Evolutionary conservation across 257 asterid species (phyloP).

Genomic region (Solanum etuberosum): DNA sequence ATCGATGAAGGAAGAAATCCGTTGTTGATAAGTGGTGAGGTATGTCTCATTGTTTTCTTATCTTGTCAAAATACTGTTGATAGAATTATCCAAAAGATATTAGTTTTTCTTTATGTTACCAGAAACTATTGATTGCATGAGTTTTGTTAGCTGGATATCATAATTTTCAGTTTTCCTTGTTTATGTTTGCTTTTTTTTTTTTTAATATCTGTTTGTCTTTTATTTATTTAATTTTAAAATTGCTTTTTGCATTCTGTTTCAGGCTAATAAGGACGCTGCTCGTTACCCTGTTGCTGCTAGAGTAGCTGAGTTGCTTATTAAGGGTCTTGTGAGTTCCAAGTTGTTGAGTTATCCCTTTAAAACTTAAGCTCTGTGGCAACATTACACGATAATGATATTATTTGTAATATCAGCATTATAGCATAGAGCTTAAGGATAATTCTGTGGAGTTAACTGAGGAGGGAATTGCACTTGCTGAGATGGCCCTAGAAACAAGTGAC

Average conservation of each 20-base stretch:
- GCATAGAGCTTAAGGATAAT: constrained; percentile 78
- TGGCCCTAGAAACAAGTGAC: constrained; percentile 93
- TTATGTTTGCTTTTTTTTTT: not conserved
- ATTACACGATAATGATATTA: not conserved
- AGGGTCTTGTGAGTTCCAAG: constrained; percentile 51
- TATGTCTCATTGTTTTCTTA: constrained; percentile 24
- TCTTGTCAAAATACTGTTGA: not conserved
- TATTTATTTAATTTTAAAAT: not conserved
- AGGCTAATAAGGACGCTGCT: constrained; percentile 85
- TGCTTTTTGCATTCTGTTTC: constrained; percentile 6
- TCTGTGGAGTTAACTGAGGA: constrained; percentile 95
- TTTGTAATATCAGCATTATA: constrained; percentile 65
- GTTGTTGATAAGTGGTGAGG: constrained; percentile 89
- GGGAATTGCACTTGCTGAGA: constrained; percentile 80
- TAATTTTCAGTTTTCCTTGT: not conserved
- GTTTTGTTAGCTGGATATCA: not conserved
- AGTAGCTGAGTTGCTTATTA: constrained; percentile 79
- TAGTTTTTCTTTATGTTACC: not conserved
- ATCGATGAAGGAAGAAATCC: constrained; percentile 99
- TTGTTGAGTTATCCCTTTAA: not conserved
- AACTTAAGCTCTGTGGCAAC: not conserved
- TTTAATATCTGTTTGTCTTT: not conserved
- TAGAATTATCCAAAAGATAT: not conserved
- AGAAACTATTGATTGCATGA: not conserved
- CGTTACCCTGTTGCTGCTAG: constrained; percentile 92